Evolutionary conservation across 331 rosid genomes (phyloP).

Genomic region (Quercus lobata): DNA sequence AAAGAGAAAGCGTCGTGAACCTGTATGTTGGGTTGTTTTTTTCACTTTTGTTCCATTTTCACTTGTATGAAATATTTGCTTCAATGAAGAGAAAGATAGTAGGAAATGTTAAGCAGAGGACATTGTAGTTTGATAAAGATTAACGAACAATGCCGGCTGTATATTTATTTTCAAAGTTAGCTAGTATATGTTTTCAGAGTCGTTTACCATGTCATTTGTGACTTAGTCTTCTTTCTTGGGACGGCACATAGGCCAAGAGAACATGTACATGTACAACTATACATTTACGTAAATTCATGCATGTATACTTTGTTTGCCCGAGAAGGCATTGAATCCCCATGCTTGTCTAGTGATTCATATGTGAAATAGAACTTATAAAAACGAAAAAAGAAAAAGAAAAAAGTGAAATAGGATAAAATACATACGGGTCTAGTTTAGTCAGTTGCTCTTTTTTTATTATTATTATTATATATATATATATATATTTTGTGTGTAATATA

Average conservation of each 20-base stretch:
- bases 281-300: neutral
- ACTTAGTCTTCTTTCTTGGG: slow-evolving; percentile 38
- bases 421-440: too few species aligned
- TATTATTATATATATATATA: too few species aligned
- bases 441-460: too few species aligned
- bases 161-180: neutral
- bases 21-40: neutral
- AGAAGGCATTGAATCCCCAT: neutral
- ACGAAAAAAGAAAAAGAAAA: too few species aligned
- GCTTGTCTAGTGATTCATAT: neutral
- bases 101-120: neutral
- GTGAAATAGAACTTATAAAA: neutral
- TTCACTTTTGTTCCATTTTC: neutral
- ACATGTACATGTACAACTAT: neutral
- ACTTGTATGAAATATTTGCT: neutral
- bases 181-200: slow-evolving; percentile 4
- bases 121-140: neutral
- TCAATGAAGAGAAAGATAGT: neutral
- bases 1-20: neutral
- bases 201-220: neutral
- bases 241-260: slow-evolving; percentile 57
- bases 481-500: too few species aligned
- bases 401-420: too few species aligned
- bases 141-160: slow-evolving; percentile 13
- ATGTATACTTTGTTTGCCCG: neutral